phyloP scores from a whole-genome alignment of 2,329 filamentous ascomycete species.

The Arthroderma sp. region DNA sequence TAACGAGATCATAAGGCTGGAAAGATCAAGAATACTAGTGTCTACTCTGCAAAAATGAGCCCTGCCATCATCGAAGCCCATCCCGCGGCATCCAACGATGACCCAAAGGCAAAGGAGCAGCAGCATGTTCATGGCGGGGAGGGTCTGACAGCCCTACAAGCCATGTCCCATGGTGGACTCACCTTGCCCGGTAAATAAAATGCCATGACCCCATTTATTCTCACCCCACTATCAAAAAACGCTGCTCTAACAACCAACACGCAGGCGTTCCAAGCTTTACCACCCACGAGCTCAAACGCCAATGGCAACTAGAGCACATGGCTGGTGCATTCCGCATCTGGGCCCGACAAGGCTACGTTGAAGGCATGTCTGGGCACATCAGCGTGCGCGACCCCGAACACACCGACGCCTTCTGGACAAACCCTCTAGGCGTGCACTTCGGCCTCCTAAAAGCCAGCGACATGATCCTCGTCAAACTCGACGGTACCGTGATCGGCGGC shows the following conservation, averaged over 20 bases:
- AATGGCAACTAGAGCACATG: conserved; percentile 31
- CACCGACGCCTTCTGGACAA: conserved; percentile 16
- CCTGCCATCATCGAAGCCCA: conserved; percentile 11
- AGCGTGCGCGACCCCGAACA: conserved; percentile 18
- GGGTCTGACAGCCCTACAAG: conserved; percentile 14
- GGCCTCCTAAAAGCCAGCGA: conserved; percentile 30
- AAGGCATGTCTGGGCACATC: conserved; percentile 37
- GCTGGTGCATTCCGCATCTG: conserved; percentile 38
- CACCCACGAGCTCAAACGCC: conserved; percentile 22
- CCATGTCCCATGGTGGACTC: conserved; percentile 15
- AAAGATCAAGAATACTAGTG: not conserved
- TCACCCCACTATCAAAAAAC: not conserved
- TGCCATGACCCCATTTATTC: not conserved
- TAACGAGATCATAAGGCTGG: not conserved
- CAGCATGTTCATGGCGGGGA: conserved; percentile 15
- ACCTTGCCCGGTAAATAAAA: conserved; percentile 6
- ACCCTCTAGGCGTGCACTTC: conserved; percentile 34
- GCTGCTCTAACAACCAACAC: not conserved
- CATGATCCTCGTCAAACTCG: conserved; percentile 32
- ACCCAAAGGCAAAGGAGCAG: conserved; percentile 5
- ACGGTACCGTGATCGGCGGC: conserved; percentile 17
- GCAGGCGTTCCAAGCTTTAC: conserved; percentile 16
- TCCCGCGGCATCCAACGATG: conserved; percentile 7
- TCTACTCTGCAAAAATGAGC: conserved; percentile 6
- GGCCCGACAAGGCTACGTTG: conserved; percentile 33